These are phyloP conservation scores for Thuja plicata DNA, from an alignment of 83 land plant species.

Conservation along the genomic window DNA sequence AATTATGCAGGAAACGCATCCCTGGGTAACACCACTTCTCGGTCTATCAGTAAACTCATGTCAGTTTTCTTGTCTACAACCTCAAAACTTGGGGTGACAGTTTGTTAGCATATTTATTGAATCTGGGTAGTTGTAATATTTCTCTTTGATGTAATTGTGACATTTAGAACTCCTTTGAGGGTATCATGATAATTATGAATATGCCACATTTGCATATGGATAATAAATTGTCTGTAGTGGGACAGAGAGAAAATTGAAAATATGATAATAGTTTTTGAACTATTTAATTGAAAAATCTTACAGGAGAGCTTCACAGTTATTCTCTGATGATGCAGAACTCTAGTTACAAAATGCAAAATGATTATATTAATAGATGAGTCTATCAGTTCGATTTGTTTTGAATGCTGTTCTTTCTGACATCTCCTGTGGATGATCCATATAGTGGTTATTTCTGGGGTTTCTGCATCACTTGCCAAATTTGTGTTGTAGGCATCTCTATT, in stretches of 20 bases:
- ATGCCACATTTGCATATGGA: neutral
- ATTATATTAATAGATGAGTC: neutral
- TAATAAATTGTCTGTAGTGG: neutral
- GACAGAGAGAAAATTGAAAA: neutral
- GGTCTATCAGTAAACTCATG: neutral
- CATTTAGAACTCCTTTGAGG: neutral
- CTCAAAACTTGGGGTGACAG: neutral
- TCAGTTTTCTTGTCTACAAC: neutral
- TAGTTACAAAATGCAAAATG: neutral
- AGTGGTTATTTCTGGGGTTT: neutral
- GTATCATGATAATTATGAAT: neutral
- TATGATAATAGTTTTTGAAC: neutral
- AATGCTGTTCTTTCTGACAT: neutral
- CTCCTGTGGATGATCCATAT: neutral
- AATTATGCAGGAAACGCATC: too few species aligned
- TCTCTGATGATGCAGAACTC: neutral
- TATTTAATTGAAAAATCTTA: neutral
- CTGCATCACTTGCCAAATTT: neutral
- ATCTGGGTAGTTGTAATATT: neutral
- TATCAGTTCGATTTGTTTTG: neutral
- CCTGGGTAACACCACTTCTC: too few species aligned
- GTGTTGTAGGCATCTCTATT: neutral
- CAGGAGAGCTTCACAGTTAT: neutral
- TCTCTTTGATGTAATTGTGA: neutral
- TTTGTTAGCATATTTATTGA: neutral